Evolutionary conservation across 345 rosid genomes (phyloP).

Genomic region (Gossypium rotundifolium): DNA sequence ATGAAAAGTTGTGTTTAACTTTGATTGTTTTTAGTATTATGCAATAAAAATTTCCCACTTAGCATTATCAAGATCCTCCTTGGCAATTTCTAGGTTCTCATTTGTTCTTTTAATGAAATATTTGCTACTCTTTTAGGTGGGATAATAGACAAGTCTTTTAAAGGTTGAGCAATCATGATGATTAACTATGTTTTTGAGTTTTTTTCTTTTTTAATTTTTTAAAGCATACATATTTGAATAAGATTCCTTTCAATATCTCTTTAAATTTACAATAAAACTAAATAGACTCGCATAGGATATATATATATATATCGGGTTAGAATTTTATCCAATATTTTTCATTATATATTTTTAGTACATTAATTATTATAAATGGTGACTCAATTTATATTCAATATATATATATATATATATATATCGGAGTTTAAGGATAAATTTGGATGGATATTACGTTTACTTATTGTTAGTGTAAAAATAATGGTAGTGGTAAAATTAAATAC

Average conservation of each 20-base stretch:
- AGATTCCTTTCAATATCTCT: no score
- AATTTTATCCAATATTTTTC: no score
- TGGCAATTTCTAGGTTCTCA: conserved; percentile 8
- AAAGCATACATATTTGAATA: background rate
- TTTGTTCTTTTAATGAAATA: conserved; percentile 7
- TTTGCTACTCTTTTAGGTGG: conserved; percentile 7
- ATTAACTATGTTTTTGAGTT: background rate
- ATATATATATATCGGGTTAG: no score
- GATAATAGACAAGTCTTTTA: conserved; percentile 23
- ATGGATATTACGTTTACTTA: accelerated
- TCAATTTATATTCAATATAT: no score
- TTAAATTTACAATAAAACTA: no score
- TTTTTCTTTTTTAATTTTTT: background rate
- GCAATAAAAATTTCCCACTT: conserved; percentile 31
- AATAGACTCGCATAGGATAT: no score
- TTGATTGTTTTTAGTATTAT: conserved; percentile 11
- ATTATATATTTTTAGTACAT: no score
- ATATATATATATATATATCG: no score
- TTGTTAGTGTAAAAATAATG: no score
- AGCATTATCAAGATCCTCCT: conserved; percentile 18
- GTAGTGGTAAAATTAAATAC: accelerated
- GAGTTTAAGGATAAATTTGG: accelerated
- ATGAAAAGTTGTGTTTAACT: conserved; percentile 16
- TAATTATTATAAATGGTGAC: no score
- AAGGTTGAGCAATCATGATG: conserved; percentile 23